phyloP scores from a whole-genome alignment of 495 filamentous ascomycete species.

The Massariosphaeria phaeospora region DNA sequence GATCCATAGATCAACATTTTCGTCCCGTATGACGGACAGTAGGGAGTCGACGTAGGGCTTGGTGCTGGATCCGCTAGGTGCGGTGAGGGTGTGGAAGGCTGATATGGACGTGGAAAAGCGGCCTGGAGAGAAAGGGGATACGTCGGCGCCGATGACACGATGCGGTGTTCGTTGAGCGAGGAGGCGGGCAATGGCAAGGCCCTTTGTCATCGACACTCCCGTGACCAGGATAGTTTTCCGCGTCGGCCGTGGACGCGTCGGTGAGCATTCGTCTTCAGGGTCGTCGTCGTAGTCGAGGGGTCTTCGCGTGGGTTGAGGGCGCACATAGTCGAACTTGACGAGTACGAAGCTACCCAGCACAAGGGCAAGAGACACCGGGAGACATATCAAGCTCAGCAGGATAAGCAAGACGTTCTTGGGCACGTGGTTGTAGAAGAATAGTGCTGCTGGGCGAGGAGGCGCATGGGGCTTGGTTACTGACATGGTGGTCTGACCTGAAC shows the following conservation, averaged over 20 bases:
- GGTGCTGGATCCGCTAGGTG: slow-evolving; percentile 17
- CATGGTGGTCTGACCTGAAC: slow-evolving; percentile 24
- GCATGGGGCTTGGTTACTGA: not conserved
- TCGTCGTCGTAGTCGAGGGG: slow-evolving; percentile 38
- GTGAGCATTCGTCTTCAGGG: not conserved
- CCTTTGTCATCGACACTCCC: slow-evolving; percentile 65
- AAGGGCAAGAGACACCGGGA: slow-evolving; percentile 53
- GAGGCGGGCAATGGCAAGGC: slow-evolving; percentile 59
- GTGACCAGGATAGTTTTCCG: slow-evolving; percentile 63
- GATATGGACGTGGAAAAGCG: slow-evolving; percentile 47
- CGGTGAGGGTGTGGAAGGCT: slow-evolving; percentile 46
- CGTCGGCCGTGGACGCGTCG: slow-evolving; percentile 29
- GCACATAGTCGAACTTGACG: not conserved
- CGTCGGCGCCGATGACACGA: slow-evolving; percentile 67
- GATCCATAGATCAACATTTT: slow-evolving; percentile 69
- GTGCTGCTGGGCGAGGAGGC: no score
- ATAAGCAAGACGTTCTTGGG: slow-evolving; percentile 49
- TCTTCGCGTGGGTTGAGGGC: slow-evolving; percentile 21
- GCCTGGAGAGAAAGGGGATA: slow-evolving; percentile 34
- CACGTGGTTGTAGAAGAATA: slow-evolving; percentile 39
- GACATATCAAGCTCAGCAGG: slow-evolving; percentile 47
- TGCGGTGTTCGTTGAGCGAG: slow-evolving; percentile 60
- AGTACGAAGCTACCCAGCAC: slow-evolving; percentile 44
- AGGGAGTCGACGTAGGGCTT: slow-evolving; percentile 49
- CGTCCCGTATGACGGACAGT: slow-evolving; percentile 52